Evolutionary conservation across 1,139 yeast genomes (phyloP), one percentile per base, ranked within the genome.

Genomic region (Casaregolazyma suthepensis): DNA sequence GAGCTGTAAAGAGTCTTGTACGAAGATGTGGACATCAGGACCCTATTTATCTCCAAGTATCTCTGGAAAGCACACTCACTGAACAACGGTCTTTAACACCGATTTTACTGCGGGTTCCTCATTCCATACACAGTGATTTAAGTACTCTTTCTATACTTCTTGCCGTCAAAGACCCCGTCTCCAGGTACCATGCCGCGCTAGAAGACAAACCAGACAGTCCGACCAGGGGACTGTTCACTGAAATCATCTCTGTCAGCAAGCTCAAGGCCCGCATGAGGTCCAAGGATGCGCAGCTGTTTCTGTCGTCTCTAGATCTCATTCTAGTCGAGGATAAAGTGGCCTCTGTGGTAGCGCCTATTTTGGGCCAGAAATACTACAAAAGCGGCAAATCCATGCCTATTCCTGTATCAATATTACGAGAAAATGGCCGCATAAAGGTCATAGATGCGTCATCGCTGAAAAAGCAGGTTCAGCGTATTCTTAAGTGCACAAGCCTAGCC

Each of bases 161-260:
- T 4, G 55, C 64, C 3, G 66, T 64, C 38, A 61, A 57, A 45
- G 66, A 64, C 37, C 65, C 67, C 2, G 63, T 59, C 50, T 56
- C 54, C 48, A 54, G 54, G 40, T 63, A 56, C 17, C 55, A 55
- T 10, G 56, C 57, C 7, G 56, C 52, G 2, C 55, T 64, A 7
- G 61, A 57, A 43, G 61, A 55, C 17, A 57, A 61, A 37, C 50
- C 49, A 9, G 55, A 55, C 3, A 43, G 61, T n/a, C 55, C 59
- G 2, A 64, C 68, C 1, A 55, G 59, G 40, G 63, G 61, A 31
- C 31, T 62, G 54, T 64, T 64, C 46, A 53, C 60, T 3, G 66
- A 64, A 45, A 60, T 65, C 38, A 53, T 64, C 3, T 61, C 68
- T 1, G 54, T 62, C 1, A 53, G 57, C 20, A 63, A 61, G 52